Base-by-base conservation (phyloP, 352 stramenopile genomes). In the Pilasporangium apinafurcum region DNA sequence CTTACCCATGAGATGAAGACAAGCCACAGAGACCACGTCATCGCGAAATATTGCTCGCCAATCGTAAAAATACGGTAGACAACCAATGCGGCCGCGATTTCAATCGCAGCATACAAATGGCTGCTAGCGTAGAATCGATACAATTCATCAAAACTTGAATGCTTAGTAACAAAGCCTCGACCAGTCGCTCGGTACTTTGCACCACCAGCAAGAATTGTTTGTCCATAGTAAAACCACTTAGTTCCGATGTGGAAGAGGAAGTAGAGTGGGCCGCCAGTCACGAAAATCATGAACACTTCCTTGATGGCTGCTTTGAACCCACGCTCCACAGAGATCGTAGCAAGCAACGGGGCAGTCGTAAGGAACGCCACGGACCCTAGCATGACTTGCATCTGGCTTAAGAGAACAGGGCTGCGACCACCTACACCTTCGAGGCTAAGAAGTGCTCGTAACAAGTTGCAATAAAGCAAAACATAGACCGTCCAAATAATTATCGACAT, bases 171-270 rank as follows among this genome's bases (percentile, higher is more conserved):
- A 63, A 99, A 99, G 18, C 96, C 96, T 67, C 96, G 90, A 13
- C 96, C 96, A 3, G 96, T 99, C 0, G 96, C 89, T 22, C 96
- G 88, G 64, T 99, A 99, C 64, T 98, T 98, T 1, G 96, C 96
- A 38, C 96, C 96, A 42, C 96, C 96, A 31, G 97, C 95, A 26
- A 99, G 70, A 66, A 99, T 97, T 9, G 96, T 99, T 59, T 99
- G 96, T 6, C 94, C 90, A 62, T 98, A 99, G 83, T 99, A 99
- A 60, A 98, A 97, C 62, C 95, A 97, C 55, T 98, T 98, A 17
- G 96, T 99, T 53, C 98, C 96, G 50, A 99, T 99, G 66, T 99
- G 96, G 76, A 99, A 99, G 62, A 99, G 88, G 59, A 99, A 99
- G 72, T 99, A 98, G 16, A 99, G 72, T 34, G 96, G 96, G 1